Conservation (phyloP, 768 basidiomycete genomes). For the Boletus sp. region DNA sequence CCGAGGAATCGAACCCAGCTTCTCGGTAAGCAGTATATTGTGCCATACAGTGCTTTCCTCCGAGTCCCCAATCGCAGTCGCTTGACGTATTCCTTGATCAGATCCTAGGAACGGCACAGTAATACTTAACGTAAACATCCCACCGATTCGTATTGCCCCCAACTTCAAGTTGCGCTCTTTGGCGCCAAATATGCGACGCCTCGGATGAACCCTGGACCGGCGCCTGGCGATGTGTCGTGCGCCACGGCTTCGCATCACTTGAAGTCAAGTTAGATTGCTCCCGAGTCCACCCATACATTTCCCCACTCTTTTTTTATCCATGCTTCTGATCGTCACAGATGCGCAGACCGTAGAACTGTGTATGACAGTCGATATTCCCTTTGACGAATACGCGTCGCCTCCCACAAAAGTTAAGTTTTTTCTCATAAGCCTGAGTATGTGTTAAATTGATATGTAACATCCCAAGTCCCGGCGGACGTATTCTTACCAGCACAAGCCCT, state of each 20-base stretch:
- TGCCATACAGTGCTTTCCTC: neutral
- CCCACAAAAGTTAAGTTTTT: slow-evolving; percentile 1
- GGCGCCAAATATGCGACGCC: neutral
- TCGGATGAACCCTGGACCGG: neutral
- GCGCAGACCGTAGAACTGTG: neutral
- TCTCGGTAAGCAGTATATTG: neutral
- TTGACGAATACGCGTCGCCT: slow-evolving; percentile 21
- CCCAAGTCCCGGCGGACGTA: neutral
- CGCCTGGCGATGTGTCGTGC: neutral
- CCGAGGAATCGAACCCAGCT: neutral
- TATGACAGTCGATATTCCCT: neutral
- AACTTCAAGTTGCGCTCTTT: neutral
- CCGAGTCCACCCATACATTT: slow-evolving; percentile 4
- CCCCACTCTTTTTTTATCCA: slow-evolving; percentile 1
- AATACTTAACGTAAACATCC: slow-evolving; percentile 5
- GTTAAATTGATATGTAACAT: neutral
- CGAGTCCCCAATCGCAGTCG: neutral
- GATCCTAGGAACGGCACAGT: neutral
- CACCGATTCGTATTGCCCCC: neutral
- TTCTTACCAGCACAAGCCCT: neutral
- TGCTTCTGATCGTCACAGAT: slow-evolving; percentile 16
- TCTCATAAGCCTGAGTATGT: slow-evolving; percentile 1
- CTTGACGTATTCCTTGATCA: neutral
- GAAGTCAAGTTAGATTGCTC: neutral
- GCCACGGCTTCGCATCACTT: neutral